phyloP scores from a whole-genome alignment of 169 alveolate species.

The Cryptosporidium canis region DNA sequence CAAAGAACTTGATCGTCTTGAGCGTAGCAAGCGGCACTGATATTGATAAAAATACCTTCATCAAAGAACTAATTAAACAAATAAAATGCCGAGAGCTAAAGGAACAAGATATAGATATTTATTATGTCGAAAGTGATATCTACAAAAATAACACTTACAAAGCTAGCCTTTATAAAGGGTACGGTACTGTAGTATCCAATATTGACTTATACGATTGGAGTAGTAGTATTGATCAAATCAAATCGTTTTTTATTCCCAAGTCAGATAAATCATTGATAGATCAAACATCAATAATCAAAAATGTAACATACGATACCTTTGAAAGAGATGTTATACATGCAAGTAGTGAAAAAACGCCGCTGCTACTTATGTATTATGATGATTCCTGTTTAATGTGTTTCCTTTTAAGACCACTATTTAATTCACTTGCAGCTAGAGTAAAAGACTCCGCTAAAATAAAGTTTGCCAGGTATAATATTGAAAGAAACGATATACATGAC shows the following conservation, averaged over 20 bases:
- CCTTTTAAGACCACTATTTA: conserved; percentile 48
- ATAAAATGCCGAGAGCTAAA: not conserved
- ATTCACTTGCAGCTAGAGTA: conserved; percentile 5
- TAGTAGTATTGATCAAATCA: not conserved
- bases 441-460: not conserved
- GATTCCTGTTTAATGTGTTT: conserved; percentile 45
- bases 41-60: not conserved
- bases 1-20: not conserved
- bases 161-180: not conserved
- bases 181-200: not conserved
- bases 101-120: not conserved
- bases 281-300: not conserved
- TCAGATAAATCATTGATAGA: not conserved
- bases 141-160: not conserved
- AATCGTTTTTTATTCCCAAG: not conserved
- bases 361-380: conserved; percentile 44
- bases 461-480: conserved; percentile 48
- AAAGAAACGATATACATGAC: conserved; percentile 12
- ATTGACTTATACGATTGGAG: not conserved
- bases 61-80: not conserved
- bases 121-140: not conserved
- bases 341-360: conserved; percentile 8
- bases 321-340: conserved; percentile 5
- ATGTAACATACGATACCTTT: not conserved
- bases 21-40: not conserved